These are phyloP conservation scores for Paraurostyla sp. DNA, from an alignment of 73 alveolate genomes.

Conservation along the genomic window DNA sequence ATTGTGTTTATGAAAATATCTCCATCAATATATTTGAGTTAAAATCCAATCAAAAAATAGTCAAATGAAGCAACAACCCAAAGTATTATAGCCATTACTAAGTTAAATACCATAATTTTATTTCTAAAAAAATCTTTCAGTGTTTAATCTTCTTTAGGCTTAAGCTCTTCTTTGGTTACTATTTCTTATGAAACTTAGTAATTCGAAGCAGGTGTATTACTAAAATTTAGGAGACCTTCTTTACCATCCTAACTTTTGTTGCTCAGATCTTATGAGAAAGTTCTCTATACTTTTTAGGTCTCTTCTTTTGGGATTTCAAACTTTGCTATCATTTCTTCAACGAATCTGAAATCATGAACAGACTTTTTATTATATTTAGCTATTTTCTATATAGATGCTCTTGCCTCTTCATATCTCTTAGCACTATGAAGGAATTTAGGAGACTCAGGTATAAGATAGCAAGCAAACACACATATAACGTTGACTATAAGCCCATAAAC, in stretches of 20 bases:
- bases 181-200: too few relatives aligned
- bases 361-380: background rate
- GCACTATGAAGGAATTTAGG: conserved; percentile 31
- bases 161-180: background rate
- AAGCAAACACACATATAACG: background rate
- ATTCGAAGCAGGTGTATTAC: too few relatives aligned
- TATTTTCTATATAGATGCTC: background rate
- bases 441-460: conserved; percentile 51
- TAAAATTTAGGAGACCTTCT: too few relatives aligned
- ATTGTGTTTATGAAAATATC: conserved; percentile 39
- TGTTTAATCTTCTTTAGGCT: background rate
- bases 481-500: background rate
- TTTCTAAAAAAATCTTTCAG: background rate
- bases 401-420: conserved; percentile 2
- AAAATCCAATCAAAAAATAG: conserved; percentile 50
- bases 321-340: too few relatives aligned
- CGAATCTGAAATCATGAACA: too few relatives aligned
- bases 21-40: conserved; percentile 64
- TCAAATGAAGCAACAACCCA: conserved; percentile 55
- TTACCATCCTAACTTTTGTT: too few relatives aligned
- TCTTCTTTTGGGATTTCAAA: too few relatives aligned
- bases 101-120: background rate
- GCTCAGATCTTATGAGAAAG: too few relatives aligned
- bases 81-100: background rate
- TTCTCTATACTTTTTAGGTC: too few relatives aligned